A percentile compares a stretch with the other conserved stretches of the same genome.
Evolutionary conservation across 2,329 filamentous ascomycete genomes (phyloP).

Genomic region (Xylariaceae sp.): DNA sequence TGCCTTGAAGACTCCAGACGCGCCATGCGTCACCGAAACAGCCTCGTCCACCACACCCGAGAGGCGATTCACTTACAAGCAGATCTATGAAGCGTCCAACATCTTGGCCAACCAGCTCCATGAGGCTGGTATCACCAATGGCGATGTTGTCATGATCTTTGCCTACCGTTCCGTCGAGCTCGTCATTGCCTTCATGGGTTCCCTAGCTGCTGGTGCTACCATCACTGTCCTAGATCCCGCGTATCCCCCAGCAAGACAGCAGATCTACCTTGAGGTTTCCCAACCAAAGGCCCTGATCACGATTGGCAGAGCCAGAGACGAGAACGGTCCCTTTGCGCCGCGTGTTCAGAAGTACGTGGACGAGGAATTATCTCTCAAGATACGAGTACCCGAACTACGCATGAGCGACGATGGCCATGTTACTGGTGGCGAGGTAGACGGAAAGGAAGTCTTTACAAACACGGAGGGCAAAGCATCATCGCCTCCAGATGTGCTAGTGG

Average conservation of each 20-base stretch:
- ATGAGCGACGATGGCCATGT: constrained; percentile 70
- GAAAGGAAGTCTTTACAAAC: constrained; percentile 63
- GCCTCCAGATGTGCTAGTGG: constrained; percentile 71
- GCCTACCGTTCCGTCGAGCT: constrained; percentile 74
- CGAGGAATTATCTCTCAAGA: constrained; percentile 68
- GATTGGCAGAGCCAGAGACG: constrained; percentile 70
- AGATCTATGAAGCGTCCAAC: constrained; percentile 85
- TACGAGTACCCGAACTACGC: constrained; percentile 70
- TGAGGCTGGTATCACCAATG: constrained; percentile 67
- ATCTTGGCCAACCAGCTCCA: constrained; percentile 76
- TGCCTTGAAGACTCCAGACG: constrained; percentile 65
- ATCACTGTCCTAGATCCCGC: constrained; percentile 72
- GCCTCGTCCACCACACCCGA: constrained; percentile 44
- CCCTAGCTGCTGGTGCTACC: constrained; percentile 57
- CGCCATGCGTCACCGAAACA: constrained; percentile 50
- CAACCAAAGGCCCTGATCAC: constrained; percentile 69
- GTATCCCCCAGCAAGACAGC: constrained; percentile 78
- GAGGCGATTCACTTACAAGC: constrained; percentile 74
- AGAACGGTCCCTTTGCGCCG: constrained; percentile 57
- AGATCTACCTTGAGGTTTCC: constrained; percentile 79
- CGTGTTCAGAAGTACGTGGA: constrained; percentile 64
- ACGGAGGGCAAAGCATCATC: constrained; percentile 50
- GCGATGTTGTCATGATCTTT: constrained; percentile 92
- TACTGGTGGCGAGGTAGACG: constrained; percentile 63
- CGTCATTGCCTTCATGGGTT: constrained; percentile 73